phyloP scores from a whole-genome alignment of 768 basidiomycete genomes.

The Mycena leptocephala region DNA sequence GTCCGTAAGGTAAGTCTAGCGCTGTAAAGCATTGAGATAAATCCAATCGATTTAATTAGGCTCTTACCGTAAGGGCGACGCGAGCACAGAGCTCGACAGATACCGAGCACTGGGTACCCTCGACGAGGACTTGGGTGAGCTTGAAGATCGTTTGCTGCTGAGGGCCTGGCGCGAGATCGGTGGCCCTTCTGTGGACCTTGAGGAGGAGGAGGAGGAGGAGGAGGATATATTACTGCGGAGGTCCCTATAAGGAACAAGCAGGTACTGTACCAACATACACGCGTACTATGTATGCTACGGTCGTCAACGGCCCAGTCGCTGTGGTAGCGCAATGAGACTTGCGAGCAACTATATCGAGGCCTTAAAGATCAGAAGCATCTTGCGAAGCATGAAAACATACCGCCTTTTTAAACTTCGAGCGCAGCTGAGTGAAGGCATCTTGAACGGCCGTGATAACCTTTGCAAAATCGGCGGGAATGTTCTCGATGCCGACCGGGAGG shows the following conservation, averaged over 20 bases:
- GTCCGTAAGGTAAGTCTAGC: no score
- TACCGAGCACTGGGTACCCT: conserved; percentile 30
- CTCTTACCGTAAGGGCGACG: conserved; percentile 38
- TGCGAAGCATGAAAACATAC: conserved; percentile 14
- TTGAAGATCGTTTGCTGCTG: conserved; percentile 31
- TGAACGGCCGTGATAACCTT: conserved; percentile 31
- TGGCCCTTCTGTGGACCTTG: neutral
- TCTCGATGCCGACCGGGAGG: conserved; percentile 37
- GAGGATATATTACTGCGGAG: no score
- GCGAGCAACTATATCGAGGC: neutral
- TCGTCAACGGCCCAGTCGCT: no score
- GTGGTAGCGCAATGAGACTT: no score
- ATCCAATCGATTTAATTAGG: no score
- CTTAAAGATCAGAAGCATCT: no score
- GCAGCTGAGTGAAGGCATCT: conserved; percentile 39
- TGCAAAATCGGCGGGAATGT: conserved; percentile 34
- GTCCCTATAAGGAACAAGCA: no score
- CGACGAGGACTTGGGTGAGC: conserved; percentile 32
- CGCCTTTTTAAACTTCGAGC: conserved; percentile 41
- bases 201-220: no score
- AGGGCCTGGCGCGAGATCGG: neutral
- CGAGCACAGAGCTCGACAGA: conserved; percentile 34
- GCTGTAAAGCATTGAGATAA: no score
- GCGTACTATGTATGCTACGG: no score
- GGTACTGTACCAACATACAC: no score